phyloP scores from a whole-genome alignment of 129 eudicot species.

The Kitagawia praeruptora region DNA sequence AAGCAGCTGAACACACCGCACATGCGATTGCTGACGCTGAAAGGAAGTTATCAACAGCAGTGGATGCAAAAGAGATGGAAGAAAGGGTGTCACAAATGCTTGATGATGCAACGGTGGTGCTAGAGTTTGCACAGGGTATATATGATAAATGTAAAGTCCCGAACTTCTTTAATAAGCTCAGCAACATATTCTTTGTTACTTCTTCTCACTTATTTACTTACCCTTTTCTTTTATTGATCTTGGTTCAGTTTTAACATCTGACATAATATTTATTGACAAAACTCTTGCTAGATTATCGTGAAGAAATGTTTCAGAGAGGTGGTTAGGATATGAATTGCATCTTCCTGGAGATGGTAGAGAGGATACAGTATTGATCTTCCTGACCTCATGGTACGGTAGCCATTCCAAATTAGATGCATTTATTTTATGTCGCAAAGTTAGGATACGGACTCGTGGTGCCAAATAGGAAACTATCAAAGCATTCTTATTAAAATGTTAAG shows the following conservation, averaged over 20 bases:
- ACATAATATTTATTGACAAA: too few relatives aligned
- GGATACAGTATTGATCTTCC: not conserved
- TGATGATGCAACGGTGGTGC: conserved; percentile 46
- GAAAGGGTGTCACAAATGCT: conserved; percentile 61
- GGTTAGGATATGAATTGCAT: not conserved
- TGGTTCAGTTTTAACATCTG: not conserved
- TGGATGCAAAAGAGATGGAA: conserved; percentile 60
- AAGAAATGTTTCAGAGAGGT: not conserved
- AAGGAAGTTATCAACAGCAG: conserved; percentile 50
- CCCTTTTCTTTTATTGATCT: not conserved
- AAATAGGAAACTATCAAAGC: not conserved
- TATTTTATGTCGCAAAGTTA: not conserved
- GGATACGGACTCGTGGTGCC: not conserved
- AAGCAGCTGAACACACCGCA: conserved; percentile 50
- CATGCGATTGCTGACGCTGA: conserved; percentile 63
- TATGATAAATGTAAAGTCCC: conserved; percentile 44
- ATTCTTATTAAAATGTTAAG: not conserved
- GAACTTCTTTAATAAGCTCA: not conserved
- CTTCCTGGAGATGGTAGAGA: not conserved
- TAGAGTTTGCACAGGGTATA: conserved; percentile 42
- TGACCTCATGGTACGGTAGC: not conserved
- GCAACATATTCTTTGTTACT: too few relatives aligned
- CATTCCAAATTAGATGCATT: not conserved
- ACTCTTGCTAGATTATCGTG: not conserved
- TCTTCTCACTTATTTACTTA: not conserved